Base-by-base conservation (phyloP, 768 basidiomycete genomes). In the Mycena chlorophos region DNA sequence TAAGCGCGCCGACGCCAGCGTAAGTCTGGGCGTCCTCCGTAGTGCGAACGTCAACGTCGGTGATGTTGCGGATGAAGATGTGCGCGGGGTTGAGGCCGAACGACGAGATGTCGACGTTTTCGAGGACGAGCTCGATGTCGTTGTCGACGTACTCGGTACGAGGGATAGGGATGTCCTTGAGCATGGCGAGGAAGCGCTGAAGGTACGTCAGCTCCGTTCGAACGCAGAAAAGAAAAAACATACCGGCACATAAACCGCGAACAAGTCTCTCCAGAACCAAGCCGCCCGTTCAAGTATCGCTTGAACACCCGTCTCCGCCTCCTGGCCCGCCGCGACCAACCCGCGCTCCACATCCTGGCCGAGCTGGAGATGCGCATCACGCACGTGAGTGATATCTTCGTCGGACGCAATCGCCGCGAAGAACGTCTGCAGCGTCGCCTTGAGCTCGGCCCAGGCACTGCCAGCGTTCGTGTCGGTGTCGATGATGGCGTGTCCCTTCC, bases 241-340 rank as follows among this genome's bases (percentile, higher is more conserved):
- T 12, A 49, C 23, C 31, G 90, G 91, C 1, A 88, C 67, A 64
- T 91, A 92, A 16, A 91, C 87, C 62, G 86, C 88, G 75, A 90
- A 86, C 5, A 92, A 56, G 57, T 94, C 92, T 66, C 86, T 81
- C 86, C 86, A 89, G 71, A 89, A 82, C 88, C 88, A 90, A 1
- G 84, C 79, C 4, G 81, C 78, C 43, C 85, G 79, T 51, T 87
- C 84, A 58, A 86, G 64, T 3, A 80, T 77, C 10, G 77, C 77
- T 64, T 84, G 78, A 40, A 84, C 40, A 5, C 78, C 77, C 0
- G 73, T 72, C 60, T 72, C 60, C 6, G 77, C 69, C 57, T 76
- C 65, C 30, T 71, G 65, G 4, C 76, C 61, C 5, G 67, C 71
- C 23, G 69, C 69, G 20, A 63, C 73, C 45, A 72, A 60, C 0